Evolutionary conservation across 2,329 filamentous ascomycete species (phyloP).

Genomic region (Penicillium sumatraense): DNA sequence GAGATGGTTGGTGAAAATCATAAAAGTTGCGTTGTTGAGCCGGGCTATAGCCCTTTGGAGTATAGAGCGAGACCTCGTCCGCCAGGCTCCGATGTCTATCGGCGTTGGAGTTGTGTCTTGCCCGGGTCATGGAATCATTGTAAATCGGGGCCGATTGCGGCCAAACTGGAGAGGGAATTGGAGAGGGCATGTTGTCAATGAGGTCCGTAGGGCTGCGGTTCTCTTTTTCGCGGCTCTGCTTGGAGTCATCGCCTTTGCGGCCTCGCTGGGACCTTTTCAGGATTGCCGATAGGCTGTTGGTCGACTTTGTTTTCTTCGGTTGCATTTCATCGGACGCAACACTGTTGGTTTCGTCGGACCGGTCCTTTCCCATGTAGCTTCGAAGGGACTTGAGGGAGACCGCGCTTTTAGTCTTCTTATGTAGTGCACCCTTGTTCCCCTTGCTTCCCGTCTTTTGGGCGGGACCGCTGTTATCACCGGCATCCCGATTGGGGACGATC

Average conservation of each 20-base stretch:
- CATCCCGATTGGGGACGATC: constrained; percentile 44
- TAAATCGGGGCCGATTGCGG: constrained; percentile 61
- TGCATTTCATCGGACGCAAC: constrained; percentile 44
- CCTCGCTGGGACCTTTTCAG: constrained; percentile 75
- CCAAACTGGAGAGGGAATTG: constrained; percentile 75
- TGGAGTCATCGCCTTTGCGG: constrained; percentile 61
- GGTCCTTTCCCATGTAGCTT: constrained; percentile 52
- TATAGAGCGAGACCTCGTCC: constrained; percentile 63
- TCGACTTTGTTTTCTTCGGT: constrained; percentile 77
- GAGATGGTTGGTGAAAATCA: constrained; percentile 54
- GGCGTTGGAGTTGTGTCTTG: constrained; percentile 47
- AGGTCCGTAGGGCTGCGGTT: constrained; percentile 69
- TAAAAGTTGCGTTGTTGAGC: constrained; percentile 67
- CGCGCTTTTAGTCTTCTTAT: constrained; percentile 60
- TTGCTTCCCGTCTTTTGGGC: constrained; percentile 45
- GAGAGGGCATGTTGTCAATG: constrained; percentile 60
- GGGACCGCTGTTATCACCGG: constrained; percentile 26
- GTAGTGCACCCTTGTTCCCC: constrained; percentile 42
- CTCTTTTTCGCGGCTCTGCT: constrained; percentile 73
- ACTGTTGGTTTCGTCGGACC: constrained; percentile 33
- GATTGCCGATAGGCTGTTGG: constrained; percentile 78
- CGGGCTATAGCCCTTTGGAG: constrained; percentile 63
- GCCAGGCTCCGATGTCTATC: constrained; percentile 51
- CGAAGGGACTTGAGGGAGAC: constrained; percentile 57
- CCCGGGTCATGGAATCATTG: constrained; percentile 33